A percentile compares a stretch with the other conserved stretches of the same genome.
These are phyloP conservation scores for Lasiodiplodia theobromae DNA, from an alignment of 2,329 filamentous ascomycete genomes.

Conservation along the genomic window DNA sequence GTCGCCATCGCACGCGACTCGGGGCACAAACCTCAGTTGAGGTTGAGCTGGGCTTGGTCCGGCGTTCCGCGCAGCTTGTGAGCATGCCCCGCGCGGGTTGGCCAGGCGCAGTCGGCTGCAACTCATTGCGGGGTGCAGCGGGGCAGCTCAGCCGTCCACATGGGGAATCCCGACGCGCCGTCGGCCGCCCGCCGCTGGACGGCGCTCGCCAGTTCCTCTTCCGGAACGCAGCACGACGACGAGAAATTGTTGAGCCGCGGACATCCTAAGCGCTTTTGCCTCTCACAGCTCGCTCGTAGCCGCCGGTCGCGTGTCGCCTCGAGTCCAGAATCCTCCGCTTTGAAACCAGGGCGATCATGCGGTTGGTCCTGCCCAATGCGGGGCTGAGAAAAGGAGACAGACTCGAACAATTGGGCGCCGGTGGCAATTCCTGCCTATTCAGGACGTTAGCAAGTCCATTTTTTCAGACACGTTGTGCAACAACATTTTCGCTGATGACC, in stretches of 20 bases:
- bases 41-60: constrained; percentile 20
- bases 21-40: constrained; percentile 15
- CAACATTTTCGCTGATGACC: background rate
- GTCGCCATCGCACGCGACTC: constrained; percentile 10
- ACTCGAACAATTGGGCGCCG: background rate
- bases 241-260: constrained; percentile 5
- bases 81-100: constrained; percentile 10
- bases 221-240: background rate
- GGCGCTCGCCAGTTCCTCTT: background rate
- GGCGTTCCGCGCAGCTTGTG: background rate
- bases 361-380: background rate
- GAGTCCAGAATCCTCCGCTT: background rate
- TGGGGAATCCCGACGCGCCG: background rate
- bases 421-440: constrained; percentile 7
- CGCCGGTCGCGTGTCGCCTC: background rate
- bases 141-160: background rate
- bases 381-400: background rate
- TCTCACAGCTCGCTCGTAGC: background rate
- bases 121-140: constrained; percentile 23
- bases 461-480: constrained; percentile 1
- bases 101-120: constrained; percentile 5
- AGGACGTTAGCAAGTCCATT: background rate
- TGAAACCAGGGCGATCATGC: background rate
- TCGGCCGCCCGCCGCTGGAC: background rate
- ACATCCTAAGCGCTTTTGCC: background rate